A percentile compares a stretch with the other conserved stretches of the same genome.
These are phyloP conservation scores for Echium plantagineum DNA, from an alignment of 257 asterid genomes.

Conservation along the genomic window DNA sequence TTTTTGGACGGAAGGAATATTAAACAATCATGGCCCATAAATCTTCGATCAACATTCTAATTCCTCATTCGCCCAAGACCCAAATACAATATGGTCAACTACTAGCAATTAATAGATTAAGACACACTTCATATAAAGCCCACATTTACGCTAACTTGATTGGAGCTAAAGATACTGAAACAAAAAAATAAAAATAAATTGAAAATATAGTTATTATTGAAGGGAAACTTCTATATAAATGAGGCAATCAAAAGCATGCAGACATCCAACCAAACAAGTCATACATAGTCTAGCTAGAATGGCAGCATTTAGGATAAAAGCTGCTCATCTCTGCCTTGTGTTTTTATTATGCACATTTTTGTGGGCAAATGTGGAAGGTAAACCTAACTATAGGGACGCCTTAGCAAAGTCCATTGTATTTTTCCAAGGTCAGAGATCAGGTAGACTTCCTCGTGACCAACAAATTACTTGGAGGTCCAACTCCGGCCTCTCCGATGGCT, in stretches of 20 bases:
- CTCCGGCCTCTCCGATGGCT: constrained; percentile 71
- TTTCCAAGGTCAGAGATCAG: constrained; percentile 91
- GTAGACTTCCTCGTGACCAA: constrained; percentile 38
- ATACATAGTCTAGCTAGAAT: background rate
- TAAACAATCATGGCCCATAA: too few species aligned
- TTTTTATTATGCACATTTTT: constrained; percentile 14
- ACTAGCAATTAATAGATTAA: constrained; percentile 2
- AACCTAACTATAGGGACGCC: constrained; percentile 61
- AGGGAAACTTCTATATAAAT: background rate
- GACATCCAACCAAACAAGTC: background rate
- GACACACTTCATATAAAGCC: constrained; percentile 28
- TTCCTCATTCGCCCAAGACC: too few species aligned
- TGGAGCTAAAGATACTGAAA: constrained; percentile 22
- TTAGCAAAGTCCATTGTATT: constrained; percentile 67
- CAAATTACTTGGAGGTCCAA: constrained; percentile 46
- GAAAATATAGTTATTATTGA: background rate
- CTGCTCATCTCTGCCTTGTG: constrained; percentile 7
- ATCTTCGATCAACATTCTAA: too few species aligned
- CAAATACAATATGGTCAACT: background rate
- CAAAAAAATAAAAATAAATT: background rate
- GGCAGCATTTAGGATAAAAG: constrained; percentile 22
- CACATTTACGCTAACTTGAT: constrained; percentile 30
- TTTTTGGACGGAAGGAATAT: too few species aligned
- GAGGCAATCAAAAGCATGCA: background rate
- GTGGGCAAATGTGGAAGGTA: constrained; percentile 17